Conservation (phyloP, 352 stramenopile genomes). For the Pythium periplocum region DNA sequence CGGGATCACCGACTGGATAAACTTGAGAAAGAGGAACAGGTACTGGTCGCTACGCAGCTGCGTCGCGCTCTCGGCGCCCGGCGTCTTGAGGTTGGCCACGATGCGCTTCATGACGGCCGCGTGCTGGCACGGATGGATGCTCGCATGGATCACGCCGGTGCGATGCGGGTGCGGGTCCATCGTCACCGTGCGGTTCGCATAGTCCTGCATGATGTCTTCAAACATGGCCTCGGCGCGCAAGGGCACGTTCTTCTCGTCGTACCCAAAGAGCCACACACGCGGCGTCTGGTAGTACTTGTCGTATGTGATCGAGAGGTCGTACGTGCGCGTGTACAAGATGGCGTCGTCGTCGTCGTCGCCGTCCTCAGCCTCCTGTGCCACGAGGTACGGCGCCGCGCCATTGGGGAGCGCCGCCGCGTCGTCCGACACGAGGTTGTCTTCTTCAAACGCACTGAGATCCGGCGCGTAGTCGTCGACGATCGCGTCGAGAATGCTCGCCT, state of each 20-base stretch:
- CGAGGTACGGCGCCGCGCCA: constrained; percentile 32
- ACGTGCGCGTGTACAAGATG: constrained; percentile 94
- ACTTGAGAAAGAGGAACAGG: constrained; percentile 99
- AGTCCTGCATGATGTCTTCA: constrained; percentile 99
- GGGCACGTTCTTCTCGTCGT: constrained; percentile 86
- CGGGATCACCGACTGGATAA: constrained; percentile 98
- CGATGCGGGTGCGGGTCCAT: constrained; percentile 97
- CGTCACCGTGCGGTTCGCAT: constrained; percentile 98
- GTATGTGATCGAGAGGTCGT: constrained; percentile 99
- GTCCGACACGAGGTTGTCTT: constrained; percentile 73
- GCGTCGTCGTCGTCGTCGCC: constrained; percentile 89
- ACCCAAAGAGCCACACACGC: constrained; percentile 97
- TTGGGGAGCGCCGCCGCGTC: constrained; percentile 43
- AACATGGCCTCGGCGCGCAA: constrained; percentile 94
- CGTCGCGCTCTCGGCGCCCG: constrained; percentile 23
- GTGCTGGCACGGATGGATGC: constrained; percentile 98
- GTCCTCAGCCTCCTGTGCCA: constrained; percentile 74
- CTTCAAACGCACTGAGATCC: constrained; percentile 64
- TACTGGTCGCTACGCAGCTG: constrained; percentile 94
- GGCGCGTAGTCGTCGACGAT: constrained; percentile 71
- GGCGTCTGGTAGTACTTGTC: constrained; percentile 99
- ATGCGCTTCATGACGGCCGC: constrained; percentile 98
- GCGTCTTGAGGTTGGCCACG: constrained; percentile 89
- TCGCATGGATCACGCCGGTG: constrained; percentile 82
- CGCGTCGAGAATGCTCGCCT: constrained; percentile 41